Evolutionary conservation across 2,329 filamentous ascomycete species (phyloP).

Genomic region (Pseudocercospora fijiensis): DNA sequence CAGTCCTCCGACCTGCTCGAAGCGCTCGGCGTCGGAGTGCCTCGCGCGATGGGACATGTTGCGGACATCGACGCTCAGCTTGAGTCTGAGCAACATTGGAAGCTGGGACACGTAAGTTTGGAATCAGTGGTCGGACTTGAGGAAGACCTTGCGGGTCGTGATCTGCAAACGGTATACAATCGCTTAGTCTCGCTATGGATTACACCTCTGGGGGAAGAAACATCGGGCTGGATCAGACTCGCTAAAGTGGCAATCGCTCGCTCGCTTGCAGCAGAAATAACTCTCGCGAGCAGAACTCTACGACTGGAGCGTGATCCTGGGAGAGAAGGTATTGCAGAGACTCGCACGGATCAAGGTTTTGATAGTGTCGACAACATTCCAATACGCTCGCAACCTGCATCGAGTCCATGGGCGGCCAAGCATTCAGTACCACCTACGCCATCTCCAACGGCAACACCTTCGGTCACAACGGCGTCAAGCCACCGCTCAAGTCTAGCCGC

Average conservation of each 20-base stretch:
- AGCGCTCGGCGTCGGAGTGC: neutral
- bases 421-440: slow-evolving; percentile 32
- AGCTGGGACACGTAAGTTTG: neutral
- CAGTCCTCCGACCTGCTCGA: neutral
- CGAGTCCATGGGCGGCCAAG: slow-evolving; percentile 8
- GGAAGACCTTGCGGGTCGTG: neutral
- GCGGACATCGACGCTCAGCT: neutral
- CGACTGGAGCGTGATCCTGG: slow-evolving; percentile 12
- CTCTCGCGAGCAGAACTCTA: slow-evolving; percentile 37
- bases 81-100: neutral
- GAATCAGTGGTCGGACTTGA: neutral
- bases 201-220: slow-evolving; percentile 24
- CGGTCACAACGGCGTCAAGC: slow-evolving; percentile 31
- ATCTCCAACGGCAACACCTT: slow-evolving; percentile 36
- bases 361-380: slow-evolving; percentile 22
- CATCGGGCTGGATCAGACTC: slow-evolving; percentile 33
- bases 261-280: slow-evolving; percentile 39
- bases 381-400: slow-evolving; percentile 11
- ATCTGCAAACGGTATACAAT: slow-evolving; percentile 24
- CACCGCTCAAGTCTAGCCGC: slow-evolving; percentile 30
- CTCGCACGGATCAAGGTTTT: neutral
- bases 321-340: neutral
- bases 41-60: neutral
- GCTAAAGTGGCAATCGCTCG: slow-evolving; percentile 35
- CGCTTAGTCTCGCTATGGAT: slow-evolving; percentile 31